A percentile compares a stretch with the other conserved stretches of the same genome.
These are phyloP conservation scores for Xerophyta viscosa DNA, from an alignment of 106 monocot genomes.

Conservation along the genomic window DNA sequence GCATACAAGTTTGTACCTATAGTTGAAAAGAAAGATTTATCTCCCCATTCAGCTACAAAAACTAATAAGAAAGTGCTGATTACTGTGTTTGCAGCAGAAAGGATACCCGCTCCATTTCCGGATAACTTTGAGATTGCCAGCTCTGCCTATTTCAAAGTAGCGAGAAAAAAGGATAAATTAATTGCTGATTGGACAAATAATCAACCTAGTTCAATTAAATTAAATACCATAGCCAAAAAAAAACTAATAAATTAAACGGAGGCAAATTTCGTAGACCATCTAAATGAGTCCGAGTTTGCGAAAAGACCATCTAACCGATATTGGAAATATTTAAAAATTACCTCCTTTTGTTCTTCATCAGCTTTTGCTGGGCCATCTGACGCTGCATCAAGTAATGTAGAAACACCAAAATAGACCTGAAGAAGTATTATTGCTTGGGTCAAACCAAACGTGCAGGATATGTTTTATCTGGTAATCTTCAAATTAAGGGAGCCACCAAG, in stretches of 20 bases:
- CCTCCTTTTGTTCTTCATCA: constrained; percentile 88
- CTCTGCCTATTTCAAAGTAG: constrained; percentile 69
- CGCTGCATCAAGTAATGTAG: constrained; percentile 85
- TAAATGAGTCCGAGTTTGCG: too few species aligned
- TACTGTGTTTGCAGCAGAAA: constrained; percentile 69
- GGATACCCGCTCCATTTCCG: constrained; percentile 75
- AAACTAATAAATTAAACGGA: too few species aligned
- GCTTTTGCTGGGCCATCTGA: constrained; percentile 53
- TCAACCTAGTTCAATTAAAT: too few species aligned
- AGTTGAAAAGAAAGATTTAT: constrained; percentile 98
- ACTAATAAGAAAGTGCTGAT: constrained; percentile 89
- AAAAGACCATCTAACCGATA: too few species aligned
- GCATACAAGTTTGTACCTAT: constrained; percentile 35
- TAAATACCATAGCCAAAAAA: too few species aligned
- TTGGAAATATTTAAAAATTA: constrained; percentile 1
- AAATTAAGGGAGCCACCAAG: too few species aligned
- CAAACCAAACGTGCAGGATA: too few species aligned
- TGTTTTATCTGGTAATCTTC: too few species aligned
- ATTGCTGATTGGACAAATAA: too few species aligned
- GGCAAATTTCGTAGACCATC: too few species aligned
- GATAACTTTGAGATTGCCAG: constrained; percentile 80
- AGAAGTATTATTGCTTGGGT: background rate
- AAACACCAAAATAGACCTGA: constrained; percentile 94
- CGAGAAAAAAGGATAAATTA: too few species aligned
- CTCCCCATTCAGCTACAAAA: constrained; percentile 99